phyloP scores from a whole-genome alignment of 768 basidiomycete species.

The Mycena latifolia region DNA sequence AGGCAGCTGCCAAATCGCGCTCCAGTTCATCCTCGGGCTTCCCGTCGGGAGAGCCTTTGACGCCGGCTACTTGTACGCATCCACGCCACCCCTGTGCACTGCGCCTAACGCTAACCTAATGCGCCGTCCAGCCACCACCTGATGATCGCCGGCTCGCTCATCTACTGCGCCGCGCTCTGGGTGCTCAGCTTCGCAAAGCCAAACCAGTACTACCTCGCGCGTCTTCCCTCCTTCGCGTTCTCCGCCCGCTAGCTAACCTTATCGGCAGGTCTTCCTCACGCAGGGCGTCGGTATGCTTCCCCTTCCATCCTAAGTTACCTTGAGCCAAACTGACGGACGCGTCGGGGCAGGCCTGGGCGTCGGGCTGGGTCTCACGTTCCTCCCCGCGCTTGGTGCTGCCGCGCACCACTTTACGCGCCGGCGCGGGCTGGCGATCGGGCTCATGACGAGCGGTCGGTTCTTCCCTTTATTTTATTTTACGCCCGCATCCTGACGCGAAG shows the following conservation, averaged over 20 bases:
- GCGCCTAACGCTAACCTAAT: background rate
- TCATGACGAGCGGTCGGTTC: conserved; percentile 19
- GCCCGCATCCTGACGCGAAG: background rate
- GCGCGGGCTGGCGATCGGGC: conserved; percentile 23
- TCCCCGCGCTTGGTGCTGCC: conserved; percentile 20
- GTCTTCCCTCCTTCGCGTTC: conserved; percentile 5
- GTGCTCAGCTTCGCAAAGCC: conserved; percentile 53
- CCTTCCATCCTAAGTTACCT: conserved; percentile 1
- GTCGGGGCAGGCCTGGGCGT: conserved; percentile 19
- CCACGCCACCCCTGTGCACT: background rate
- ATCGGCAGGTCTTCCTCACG: conserved; percentile 27
- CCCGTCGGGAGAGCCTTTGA: conserved; percentile 46
- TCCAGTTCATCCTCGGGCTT: conserved; percentile 44
- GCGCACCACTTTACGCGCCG: conserved; percentile 27
- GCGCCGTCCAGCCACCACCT: conserved; percentile 46
- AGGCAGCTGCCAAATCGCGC: conserved; percentile 52
- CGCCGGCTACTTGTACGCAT: conserved; percentile 42
- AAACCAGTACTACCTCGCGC: conserved; percentile 49
- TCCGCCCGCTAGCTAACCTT: conserved; percentile 22
- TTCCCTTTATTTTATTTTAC: background rate
- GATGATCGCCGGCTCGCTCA: conserved; percentile 52
- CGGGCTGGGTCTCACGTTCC: conserved; percentile 27
- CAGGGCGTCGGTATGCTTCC: conserved; percentile 29
- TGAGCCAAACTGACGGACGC: conserved; percentile 23
- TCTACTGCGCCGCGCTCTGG: conserved; percentile 54